These are phyloP conservation scores for Venturiaceae sp. DNA, from an alignment of 2,329 filamentous ascomycete genomes.

Conservation along the genomic window DNA sequence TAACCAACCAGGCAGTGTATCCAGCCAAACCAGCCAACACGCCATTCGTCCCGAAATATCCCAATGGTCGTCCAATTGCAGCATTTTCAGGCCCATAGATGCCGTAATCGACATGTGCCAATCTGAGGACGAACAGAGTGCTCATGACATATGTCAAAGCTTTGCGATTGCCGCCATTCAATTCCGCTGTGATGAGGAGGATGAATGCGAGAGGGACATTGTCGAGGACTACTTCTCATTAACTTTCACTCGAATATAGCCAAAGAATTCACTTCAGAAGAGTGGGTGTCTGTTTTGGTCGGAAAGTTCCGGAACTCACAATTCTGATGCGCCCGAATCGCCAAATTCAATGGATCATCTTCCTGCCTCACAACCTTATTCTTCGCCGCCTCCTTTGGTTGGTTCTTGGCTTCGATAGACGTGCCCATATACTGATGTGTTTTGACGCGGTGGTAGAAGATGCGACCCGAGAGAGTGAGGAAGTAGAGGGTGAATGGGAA, in stretches of 20 bases:
- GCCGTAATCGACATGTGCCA: neutral
- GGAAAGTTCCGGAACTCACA: too few species aligned
- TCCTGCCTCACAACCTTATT: neutral
- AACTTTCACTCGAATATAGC: too few species aligned
- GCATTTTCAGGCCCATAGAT: neutral
- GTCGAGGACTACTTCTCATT: neutral
- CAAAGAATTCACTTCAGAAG: too few species aligned
- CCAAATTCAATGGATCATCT: neutral
- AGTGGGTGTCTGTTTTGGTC: neutral
- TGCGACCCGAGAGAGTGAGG: neutral
- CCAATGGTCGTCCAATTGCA: neutral
- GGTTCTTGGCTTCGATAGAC: neutral
- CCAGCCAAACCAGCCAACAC: neutral
- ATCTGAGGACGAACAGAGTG: neutral
- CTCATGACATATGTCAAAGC: neutral
- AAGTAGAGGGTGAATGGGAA: neutral
- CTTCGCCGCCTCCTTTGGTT: neutral
- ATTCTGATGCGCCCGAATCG: neutral
- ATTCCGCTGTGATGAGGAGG: neutral
- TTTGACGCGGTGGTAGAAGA: neutral
- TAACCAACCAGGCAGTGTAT: neutral
- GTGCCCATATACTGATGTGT: neutral
- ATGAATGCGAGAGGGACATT: neutral
- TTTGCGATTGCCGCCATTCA: neutral
- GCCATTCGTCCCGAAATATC: neutral